Evolutionary conservation across 1,284 basidiomycete genomes (phyloP).

Genomic region (Porodaedalea pini): DNA sequence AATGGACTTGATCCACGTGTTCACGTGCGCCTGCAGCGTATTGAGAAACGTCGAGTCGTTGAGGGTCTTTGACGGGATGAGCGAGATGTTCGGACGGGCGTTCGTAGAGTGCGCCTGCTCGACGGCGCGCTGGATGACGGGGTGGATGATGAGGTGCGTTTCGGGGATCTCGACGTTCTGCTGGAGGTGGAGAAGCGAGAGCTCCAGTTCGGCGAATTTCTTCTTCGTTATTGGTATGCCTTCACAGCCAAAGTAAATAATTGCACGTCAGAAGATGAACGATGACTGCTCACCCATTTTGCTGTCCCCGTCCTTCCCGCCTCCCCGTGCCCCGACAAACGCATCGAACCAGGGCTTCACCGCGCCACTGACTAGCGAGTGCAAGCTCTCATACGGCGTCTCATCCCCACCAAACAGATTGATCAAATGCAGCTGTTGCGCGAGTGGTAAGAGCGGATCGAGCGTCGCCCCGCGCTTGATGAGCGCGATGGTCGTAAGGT

Average conservation of each 20-base stretch:
- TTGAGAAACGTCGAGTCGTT: conserved; percentile 93
- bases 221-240: conserved; percentile 98
- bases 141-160: conserved; percentile 90
- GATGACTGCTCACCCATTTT: conserved; percentile 69
- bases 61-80: conserved; percentile 71
- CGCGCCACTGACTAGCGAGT: conserved; percentile 94
- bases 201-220: conserved; percentile 97
- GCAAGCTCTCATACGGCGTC: conserved; percentile 92
- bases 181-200: conserved; percentile 94
- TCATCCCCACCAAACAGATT: conserved; percentile 91
- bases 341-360: conserved; percentile 99
- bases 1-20: conserved; percentile 97
- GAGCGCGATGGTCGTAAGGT: conserved; percentile 86
- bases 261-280: not conserved
- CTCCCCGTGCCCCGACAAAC: conserved; percentile 78
- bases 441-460: conserved; percentile 75
- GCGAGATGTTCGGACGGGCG: conserved; percentile 68
- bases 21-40: conserved; percentile 90
- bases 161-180: conserved; percentile 99
- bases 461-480: conserved; percentile 89
- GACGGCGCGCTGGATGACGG: conserved; percentile 84
- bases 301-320: conserved; percentile 74
- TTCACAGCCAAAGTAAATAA: conserved; percentile 27
- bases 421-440: conserved; percentile 86
- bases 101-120: conserved; percentile 64